Conservation (phyloP, 306 rosid species). For the Quercus suber region DNA sequence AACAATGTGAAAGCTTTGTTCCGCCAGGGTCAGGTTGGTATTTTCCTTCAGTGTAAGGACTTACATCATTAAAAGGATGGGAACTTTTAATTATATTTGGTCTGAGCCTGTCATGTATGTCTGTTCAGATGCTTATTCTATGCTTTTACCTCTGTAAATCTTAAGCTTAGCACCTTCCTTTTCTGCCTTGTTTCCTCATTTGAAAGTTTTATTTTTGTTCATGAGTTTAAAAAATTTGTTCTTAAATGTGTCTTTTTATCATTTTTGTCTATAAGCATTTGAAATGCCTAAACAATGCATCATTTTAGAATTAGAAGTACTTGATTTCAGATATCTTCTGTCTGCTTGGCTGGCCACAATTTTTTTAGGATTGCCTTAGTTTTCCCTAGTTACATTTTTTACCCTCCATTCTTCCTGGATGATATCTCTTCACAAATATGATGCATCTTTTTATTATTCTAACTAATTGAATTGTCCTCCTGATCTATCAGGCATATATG, state of each 20-base stretch:
- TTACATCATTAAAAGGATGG: background rate
- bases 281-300: background rate
- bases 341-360: background rate
- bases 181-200: background rate
- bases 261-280: background rate
- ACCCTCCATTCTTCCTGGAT: slow-evolving; percentile 7
- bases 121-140: background rate
- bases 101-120: background rate
- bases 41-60: slow-evolving; percentile 5
- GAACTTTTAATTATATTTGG: background rate
- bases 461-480: slow-evolving; percentile 7
- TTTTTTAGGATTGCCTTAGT: background rate
- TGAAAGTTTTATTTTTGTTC: background rate
- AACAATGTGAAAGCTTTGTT: slow-evolving; percentile 90
- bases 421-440: slow-evolving; percentile 3
- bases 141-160: background rate
- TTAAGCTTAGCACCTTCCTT: background rate
- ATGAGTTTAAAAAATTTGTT: too few relatives aligned
- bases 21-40: slow-evolving; percentile 96
- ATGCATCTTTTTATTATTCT: slow-evolving; percentile 11
- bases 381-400: background rate
- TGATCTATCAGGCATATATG: slow-evolving; percentile 59
- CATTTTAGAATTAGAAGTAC: background rate
- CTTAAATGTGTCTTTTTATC: background rate
- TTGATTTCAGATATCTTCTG: background rate